Evolutionary conservation across 2,329 filamentous ascomycete genomes (phyloP).

Genomic region (Colletotrichum sp.): DNA sequence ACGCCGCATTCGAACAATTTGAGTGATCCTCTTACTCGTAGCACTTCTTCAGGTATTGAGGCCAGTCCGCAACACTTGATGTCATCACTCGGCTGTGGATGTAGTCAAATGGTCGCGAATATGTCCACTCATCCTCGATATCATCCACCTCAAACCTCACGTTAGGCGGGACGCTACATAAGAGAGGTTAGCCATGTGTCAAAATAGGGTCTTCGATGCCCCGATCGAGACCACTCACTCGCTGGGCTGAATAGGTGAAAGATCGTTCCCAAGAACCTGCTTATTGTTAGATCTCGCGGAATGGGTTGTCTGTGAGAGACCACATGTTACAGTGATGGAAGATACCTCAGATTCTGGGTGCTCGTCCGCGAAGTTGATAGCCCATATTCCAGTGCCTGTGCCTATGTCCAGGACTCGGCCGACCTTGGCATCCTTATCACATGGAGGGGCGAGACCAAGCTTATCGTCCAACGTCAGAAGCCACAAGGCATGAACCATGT

Average conservation of each 20-base stretch:
- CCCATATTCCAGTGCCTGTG: slow-evolving; percentile 28
- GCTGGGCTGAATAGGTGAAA: slow-evolving; percentile 34
- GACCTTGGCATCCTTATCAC: not conserved
- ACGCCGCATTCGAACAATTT: no score
- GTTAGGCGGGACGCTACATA: no score
- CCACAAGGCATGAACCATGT: not conserved
- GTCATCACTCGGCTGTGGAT: slow-evolving; percentile 37
- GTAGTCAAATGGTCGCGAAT: slow-evolving; percentile 34
- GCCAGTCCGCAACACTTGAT: slow-evolving; percentile 44
- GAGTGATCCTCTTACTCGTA: not conserved
- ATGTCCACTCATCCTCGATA: slow-evolving; percentile 37
- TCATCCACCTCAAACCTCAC: slow-evolving; percentile 46
- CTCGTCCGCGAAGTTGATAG: slow-evolving; percentile 30
- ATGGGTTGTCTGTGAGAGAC: no score
- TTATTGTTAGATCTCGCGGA: no score
- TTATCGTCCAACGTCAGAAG: not conserved
- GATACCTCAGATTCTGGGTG: slow-evolving; percentile 24
- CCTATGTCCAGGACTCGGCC: slow-evolving; percentile 24
- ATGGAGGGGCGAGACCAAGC: slow-evolving; percentile 26
- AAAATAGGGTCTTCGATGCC: no score
- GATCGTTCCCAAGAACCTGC: slow-evolving; percentile 31
- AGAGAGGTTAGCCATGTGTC: no score
- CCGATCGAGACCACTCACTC: no score
- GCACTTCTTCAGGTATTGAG: not conserved
- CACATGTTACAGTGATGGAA: no score